Evolutionary conservation across 169 alveolate species (phyloP).

Genomic region (Babesia divergens): DNA sequence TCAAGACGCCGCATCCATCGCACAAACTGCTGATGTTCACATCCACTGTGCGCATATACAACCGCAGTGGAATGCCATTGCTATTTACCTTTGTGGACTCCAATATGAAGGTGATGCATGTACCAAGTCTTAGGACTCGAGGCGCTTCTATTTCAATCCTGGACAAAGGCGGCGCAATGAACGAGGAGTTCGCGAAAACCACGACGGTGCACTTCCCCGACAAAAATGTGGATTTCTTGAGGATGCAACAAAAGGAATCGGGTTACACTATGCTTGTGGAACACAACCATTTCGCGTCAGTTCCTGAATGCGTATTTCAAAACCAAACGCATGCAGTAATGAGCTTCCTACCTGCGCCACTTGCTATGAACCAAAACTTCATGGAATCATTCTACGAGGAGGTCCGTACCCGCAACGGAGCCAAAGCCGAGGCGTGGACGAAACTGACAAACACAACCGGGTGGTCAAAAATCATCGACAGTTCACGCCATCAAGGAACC

Average conservation of each 20-base stretch:
- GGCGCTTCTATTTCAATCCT: slow-evolving; percentile 65
- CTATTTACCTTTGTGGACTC: slow-evolving; percentile 74
- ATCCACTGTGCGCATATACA: slow-evolving; percentile 75
- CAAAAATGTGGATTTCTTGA: slow-evolving; percentile 5
- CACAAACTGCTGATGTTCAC: slow-evolving; percentile 79
- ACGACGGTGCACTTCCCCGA: slow-evolving; percentile 25
- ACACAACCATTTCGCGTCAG: slow-evolving; percentile 64
- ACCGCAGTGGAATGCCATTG: slow-evolving; percentile 81
- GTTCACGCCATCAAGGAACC: slow-evolving; percentile 49
- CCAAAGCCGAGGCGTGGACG: slow-evolving; percentile 10
- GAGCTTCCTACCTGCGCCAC: slow-evolving; percentile 49
- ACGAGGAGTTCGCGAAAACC: slow-evolving; percentile 34
- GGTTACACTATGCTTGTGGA: slow-evolving; percentile 48
- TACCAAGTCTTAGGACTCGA: slow-evolving; percentile 67
- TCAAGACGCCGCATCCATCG: slow-evolving; percentile 80
- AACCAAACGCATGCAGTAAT: slow-evolving; percentile 44
- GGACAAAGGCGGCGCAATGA: slow-evolving; percentile 23
- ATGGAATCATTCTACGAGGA: slow-evolving; percentile 7
- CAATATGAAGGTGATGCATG: slow-evolving; percentile 60
- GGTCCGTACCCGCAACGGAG: neutral
- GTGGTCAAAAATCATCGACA: slow-evolving; percentile 62
- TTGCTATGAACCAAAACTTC: slow-evolving; percentile 21
- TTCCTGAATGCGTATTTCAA: slow-evolving; percentile 57
- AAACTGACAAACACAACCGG: slow-evolving; percentile 54
- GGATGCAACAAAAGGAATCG: slow-evolving; percentile 20